phyloP scores from a whole-genome alignment of 2,329 filamentous ascomycete species.

The Ilyonectria mors-panacis region DNA sequence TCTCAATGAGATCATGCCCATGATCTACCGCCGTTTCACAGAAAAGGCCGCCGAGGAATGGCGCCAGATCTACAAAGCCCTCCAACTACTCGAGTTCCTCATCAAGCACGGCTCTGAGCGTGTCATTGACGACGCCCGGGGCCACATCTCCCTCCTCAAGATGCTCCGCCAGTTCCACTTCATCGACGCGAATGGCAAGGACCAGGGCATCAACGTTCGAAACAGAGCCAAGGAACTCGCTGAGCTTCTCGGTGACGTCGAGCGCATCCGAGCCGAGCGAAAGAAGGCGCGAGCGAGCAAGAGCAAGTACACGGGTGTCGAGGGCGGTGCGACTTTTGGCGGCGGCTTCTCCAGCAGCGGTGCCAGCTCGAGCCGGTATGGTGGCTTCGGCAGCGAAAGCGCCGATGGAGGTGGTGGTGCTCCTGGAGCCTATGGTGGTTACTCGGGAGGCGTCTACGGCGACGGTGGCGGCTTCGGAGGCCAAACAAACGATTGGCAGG shows the following conservation, averaged over 20 bases:
- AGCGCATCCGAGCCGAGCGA: slow-evolving; percentile 83
- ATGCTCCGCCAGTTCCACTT: slow-evolving; percentile 99
- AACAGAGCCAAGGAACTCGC: slow-evolving; percentile 96
- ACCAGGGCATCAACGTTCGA: slow-evolving; percentile 97
- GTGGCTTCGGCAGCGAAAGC: slow-evolving; percentile 92
- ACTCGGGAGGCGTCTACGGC: slow-evolving; percentile 86
- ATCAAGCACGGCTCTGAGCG: slow-evolving; percentile 98
- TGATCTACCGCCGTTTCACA: slow-evolving; percentile 99
- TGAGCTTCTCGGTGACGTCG: slow-evolving; percentile 93
- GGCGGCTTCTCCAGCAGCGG: slow-evolving; percentile 69
- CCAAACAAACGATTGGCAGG: slow-evolving; percentile 79
- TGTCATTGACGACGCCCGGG: slow-evolving; percentile 96
- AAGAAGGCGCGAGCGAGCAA: slow-evolving; percentile 94
- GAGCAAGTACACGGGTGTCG: slow-evolving; percentile 96
- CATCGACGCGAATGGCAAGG: slow-evolving; percentile 96
- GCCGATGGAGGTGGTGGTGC: slow-evolving; percentile 55
- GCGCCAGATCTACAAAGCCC: slow-evolving; percentile 98
- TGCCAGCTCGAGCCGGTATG: slow-evolving; percentile 74
- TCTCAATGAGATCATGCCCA: slow-evolving; percentile 99
- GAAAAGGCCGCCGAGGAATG: slow-evolving; percentile 99
- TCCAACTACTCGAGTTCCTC: slow-evolving; percentile 96
- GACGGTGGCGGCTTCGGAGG: slow-evolving; percentile 95
- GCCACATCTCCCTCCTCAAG: slow-evolving; percentile 94
- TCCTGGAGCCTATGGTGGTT: slow-evolving; percentile 67
- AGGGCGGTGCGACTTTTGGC: slow-evolving; percentile 80